Base-by-base conservation (phyloP, 2,329 filamentous ascomycete species). In the Colletotrichum theobromicola region DNA sequence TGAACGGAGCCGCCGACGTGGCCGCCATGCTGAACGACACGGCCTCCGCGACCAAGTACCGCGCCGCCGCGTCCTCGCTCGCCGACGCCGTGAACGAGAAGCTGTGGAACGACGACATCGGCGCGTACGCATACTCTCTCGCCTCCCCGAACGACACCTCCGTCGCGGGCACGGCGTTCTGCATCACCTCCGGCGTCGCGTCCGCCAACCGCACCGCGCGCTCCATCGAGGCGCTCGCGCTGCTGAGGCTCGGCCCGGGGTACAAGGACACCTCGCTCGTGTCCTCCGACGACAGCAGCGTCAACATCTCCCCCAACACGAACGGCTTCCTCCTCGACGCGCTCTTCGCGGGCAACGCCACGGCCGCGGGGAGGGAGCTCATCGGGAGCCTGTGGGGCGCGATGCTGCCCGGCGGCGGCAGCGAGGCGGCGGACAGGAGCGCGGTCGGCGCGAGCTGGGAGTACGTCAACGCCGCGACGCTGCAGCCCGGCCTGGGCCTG, bases 231-330 rank as follows among this genome's bases (percentile, higher is more conserved):
- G 74, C 74, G 2, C 50, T 78, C 2, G 63, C 68, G 7, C 15
- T n/a, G 3, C 55, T 80, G 5, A 34, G 18, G 32, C 75, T 79
- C 2, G 57, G 60, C 3, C 75, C 76, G 3, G 78, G 79, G 2
- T 80, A 78, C 72, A 77, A 74, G 32, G 77, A 80, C 66, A 42
- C 32, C 34, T 77, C 77, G 5, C 67, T 34, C 2, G 70, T 72
- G 2, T 69, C 71, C 4, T 53, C 74, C 13, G 42, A 71, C n/a
- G 65, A 58, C 84, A 86, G 2, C 67, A 81, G 81, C 42, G 80
- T 80, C 75, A 84, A 81, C 65, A 83, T 87, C 37, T 87, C 85
- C 4, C 86, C 88, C 13, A 88, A 88, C 76, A 88, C 85, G 28
- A 85, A 82, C 15, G 85, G 85, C 3, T 87, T 87, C 75, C 78